A percentile compares a stretch with the other conserved stretches of the same genome.
phyloP scores from a whole-genome alignment of 192 early-diverging fungal species.

The Backusella tarrabulga region DNA sequence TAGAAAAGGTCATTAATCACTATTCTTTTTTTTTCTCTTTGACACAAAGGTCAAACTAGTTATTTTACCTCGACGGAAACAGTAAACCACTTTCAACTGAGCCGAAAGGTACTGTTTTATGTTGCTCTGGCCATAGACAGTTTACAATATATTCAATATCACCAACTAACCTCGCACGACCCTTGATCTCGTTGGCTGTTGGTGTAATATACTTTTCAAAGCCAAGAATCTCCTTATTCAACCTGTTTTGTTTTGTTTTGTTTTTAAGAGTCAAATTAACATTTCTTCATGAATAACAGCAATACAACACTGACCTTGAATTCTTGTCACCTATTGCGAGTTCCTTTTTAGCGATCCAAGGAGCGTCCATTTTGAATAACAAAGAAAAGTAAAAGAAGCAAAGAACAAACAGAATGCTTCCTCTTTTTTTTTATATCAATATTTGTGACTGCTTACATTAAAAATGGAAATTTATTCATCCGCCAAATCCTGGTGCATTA shows the following conservation, averaged over 20 bases:
- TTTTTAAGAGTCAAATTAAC: not conserved
- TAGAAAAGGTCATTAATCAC: not conserved
- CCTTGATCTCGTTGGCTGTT: constrained; percentile 2
- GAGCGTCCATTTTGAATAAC: constrained; percentile 1
- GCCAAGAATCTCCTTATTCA: constrained; percentile 20
- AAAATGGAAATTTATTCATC: too few relatives aligned
- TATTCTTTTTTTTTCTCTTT: not conserved
- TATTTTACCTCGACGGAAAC: constrained; percentile 21
- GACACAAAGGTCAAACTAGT: not conserved
- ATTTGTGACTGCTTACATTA: too few relatives aligned
- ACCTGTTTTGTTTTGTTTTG: constrained; percentile 6
- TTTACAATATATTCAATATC: not conserved
- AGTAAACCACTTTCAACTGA: constrained; percentile 22
- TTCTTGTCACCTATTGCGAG: not conserved
- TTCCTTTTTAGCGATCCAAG: not conserved
- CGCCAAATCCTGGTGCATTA: too few relatives aligned
- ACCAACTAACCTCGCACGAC: not conserved
- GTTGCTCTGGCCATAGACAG: not conserved
- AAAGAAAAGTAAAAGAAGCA: not conserved
- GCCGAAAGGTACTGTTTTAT: constrained; percentile 3
- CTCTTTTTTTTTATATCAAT: too few relatives aligned
- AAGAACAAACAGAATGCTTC: not conserved
- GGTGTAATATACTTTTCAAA: constrained; percentile 27
- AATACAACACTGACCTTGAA: not conserved
- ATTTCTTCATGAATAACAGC: not conserved